phyloP scores from a whole-genome alignment of 1,284 basidiomycete species.

The Tylopilus orsonianus region DNA sequence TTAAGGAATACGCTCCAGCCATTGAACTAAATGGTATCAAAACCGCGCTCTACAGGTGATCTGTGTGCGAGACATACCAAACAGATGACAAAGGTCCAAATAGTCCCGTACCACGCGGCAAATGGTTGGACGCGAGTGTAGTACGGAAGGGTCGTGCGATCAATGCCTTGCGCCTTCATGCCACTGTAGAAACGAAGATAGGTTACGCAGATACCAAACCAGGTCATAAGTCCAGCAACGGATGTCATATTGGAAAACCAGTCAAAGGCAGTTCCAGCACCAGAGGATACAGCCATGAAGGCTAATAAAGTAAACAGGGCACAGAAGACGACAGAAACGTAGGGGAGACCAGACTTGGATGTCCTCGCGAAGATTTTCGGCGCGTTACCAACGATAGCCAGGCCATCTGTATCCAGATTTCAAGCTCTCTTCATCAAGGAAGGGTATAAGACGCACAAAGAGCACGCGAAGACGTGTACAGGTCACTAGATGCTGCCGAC shows the following conservation, averaged over 20 bases:
- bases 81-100: constrained; percentile 59
- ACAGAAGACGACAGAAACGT: constrained; percentile 66
- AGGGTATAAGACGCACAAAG: constrained; percentile 54
- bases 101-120: constrained; percentile 67
- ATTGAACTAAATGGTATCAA: constrained; percentile 51
- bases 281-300: constrained; percentile 66
- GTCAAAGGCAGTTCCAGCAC: constrained; percentile 68
- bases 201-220: constrained; percentile 81
- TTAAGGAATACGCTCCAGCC: constrained; percentile 78
- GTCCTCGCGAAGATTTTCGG: constrained; percentile 73
- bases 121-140: constrained; percentile 61
- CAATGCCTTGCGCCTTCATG: constrained; percentile 71
- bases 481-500: constrained; percentile 81
- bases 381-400: constrained; percentile 75
- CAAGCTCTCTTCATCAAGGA: background rate
- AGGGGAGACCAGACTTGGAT: constrained; percentile 74
- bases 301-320: constrained; percentile 71
- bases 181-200: constrained; percentile 82
- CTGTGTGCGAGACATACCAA: constrained; percentile 50
- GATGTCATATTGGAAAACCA: constrained; percentile 80
- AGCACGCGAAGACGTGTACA: constrained; percentile 81
- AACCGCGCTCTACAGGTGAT: background rate
- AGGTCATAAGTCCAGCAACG: constrained; percentile 68
- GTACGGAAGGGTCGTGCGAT: constrained; percentile 68
- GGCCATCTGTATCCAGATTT: constrained; percentile 54